A percentile compares a stretch with the other conserved stretches of the same genome.
phyloP scores from a whole-genome alignment of 345 rosid genomes.

The Erodium maritimum region DNA sequence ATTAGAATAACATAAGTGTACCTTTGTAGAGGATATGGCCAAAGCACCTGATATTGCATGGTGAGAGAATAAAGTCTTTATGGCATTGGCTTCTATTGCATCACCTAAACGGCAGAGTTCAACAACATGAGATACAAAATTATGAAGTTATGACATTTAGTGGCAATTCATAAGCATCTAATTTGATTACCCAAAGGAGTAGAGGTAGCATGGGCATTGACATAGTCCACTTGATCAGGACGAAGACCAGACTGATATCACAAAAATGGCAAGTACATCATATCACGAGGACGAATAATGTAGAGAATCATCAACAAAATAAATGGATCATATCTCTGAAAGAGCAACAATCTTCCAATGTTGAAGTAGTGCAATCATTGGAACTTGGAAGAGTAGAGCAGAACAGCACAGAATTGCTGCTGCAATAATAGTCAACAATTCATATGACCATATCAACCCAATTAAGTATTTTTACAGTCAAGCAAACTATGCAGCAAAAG shows the following conservation, averaged over 20 bases:
- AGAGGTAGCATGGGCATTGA: slow-evolving; percentile 95
- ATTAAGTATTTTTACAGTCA: too few species aligned
- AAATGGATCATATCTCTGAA: neutral
- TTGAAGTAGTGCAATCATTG: neutral
- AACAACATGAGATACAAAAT: neutral
- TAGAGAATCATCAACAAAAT: too few species aligned
- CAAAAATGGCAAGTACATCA: slow-evolving; percentile 11
- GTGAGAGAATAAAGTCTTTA: slow-evolving; percentile 55
- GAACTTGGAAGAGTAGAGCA: neutral
- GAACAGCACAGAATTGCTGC: neutral
- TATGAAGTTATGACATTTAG: neutral
- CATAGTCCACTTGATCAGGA: slow-evolving; percentile 69
- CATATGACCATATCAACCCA: too few species aligned
- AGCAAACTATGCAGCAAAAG: too few species aligned
- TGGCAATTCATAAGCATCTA: slow-evolving; percentile 3
- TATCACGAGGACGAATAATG: slow-evolving; percentile 10
- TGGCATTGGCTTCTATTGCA: slow-evolving; percentile 73
- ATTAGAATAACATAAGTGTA: slow-evolving; percentile 13
- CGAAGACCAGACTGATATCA: slow-evolving; percentile 61
- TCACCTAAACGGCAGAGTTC: slow-evolving; percentile 45
- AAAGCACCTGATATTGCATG: slow-evolving; percentile 71
- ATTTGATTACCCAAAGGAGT: slow-evolving; percentile 65
- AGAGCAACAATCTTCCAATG: neutral
- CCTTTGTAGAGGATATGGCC: slow-evolving; percentile 94
- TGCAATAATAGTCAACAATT: neutral